phyloP scores from a whole-genome alignment of 352 stramenopile genomes.

The Halophytophthora batemanensis region DNA sequence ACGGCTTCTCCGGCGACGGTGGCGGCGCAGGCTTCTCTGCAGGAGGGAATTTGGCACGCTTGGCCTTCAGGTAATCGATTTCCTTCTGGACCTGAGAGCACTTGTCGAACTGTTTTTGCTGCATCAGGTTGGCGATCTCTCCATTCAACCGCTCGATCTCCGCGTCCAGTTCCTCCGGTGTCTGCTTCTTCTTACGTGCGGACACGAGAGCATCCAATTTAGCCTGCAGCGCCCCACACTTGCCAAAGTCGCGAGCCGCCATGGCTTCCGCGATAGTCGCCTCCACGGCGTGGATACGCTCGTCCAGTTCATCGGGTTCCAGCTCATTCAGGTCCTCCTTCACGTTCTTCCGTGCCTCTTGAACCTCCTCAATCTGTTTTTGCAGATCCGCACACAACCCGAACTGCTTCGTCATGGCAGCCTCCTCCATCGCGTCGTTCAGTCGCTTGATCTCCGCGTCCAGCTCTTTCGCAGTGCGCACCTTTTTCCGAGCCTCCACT shows the following conservation, averaged over 20 bases:
- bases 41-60: conserved; percentile 50
- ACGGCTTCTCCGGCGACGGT: conserved; percentile 30
- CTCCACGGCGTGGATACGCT: conserved; percentile 72
- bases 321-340: conserved; percentile 88
- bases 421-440: conserved; percentile 74
- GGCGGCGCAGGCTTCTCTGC: conserved; percentile 33
- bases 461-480: conserved; percentile 86
- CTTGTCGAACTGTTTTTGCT: conserved; percentile 85
- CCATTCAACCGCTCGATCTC: conserved; percentile 74
- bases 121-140: conserved; percentile 65
- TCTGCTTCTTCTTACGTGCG: conserved; percentile 86
- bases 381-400: conserved; percentile 76
- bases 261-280: conserved; percentile 68
- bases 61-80: conserved; percentile 77
- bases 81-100: conserved; percentile 83
- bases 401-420: conserved; percentile 79
- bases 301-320: conserved; percentile 76
- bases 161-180: conserved; percentile 72
- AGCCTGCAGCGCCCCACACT: conserved; percentile 65
- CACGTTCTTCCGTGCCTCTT: conserved; percentile 69
- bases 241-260: conserved; percentile 76
- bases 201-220: conserved; percentile 66
- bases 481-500: conserved; percentile 76
- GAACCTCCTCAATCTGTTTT: conserved; percentile 73
- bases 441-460: conserved; percentile 75